Base-by-base conservation (phyloP, 345 rosid genomes). In the Ceriops decandra region DNA sequence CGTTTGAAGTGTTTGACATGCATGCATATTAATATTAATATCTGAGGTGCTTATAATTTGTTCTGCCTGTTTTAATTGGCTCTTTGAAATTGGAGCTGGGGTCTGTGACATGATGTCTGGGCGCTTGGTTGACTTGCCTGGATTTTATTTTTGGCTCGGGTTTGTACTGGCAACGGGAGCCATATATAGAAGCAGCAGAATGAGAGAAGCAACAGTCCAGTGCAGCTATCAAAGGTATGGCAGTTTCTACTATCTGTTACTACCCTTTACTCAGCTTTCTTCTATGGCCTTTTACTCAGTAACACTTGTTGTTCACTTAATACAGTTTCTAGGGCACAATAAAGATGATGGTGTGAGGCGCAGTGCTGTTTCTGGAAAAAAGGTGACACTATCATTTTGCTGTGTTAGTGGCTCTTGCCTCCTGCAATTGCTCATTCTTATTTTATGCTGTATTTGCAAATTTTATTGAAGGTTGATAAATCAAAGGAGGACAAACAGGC, bases 21-120 rank as follows among this genome's bases (percentile, higher is more conserved):
- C 66, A 63, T 54, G 36, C 59, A 53, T 60, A 11, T 57, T 22
- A 21, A 30, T 46, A 16, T 70, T 61, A 54, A 70, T 73, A 63
- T 72, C 38, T 71, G 82, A 81, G 91, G 74, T 85, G 80, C 96
- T 83, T 80, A 90, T 83, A 74, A 62, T 90, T 77, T 79, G 78
- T 75, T 88, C 82, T 90, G 88, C 89, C 89, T 85, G 64, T 82
- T 81, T 80, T 87, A 79, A 71, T 74, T 81, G 97, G 93, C 97
- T 88, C 97, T 90, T 84, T 66, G 90, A 83, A 86, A 81, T 89
- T 90, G 96, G 99, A 95, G 99, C 99, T 88, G 96, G 87, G 90
- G 83, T 78, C 85, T 81, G 75, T 85, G 91, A 81, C 97, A 79
- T 86, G 77, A 75, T 71, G 63, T 67, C 82, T 74, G 88, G 95